phyloP scores from a whole-genome alignment of 495 filamentous ascomycete species.

The Aspergillus carlsbadensis region DNA sequence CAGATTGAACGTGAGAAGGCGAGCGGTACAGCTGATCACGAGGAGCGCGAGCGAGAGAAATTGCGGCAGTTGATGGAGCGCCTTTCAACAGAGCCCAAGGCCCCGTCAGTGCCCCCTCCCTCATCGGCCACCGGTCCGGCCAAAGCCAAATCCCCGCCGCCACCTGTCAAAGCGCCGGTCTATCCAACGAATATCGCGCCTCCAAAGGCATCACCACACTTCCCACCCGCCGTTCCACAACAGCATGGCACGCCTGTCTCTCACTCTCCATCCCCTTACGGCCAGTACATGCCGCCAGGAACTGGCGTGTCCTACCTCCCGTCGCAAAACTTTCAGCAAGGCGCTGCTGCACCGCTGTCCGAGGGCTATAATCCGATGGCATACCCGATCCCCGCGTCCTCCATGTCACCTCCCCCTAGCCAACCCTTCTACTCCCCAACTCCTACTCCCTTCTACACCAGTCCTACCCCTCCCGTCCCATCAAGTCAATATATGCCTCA shows the following conservation, averaged over 20 bases:
- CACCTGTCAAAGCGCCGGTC: constrained; percentile 38
- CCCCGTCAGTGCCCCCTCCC: constrained; percentile 41
- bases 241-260: constrained; percentile 33
- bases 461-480: constrained; percentile 36
- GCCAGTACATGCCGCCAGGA: constrained; percentile 35
- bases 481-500: constrained; percentile 58
- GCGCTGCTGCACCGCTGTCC: constrained; percentile 43
- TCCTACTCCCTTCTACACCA: constrained; percentile 37
- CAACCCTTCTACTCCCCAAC: constrained; percentile 45
- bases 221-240: constrained; percentile 39
- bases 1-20: constrained; percentile 82
- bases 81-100: constrained; percentile 73
- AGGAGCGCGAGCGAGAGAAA: constrained; percentile 81
- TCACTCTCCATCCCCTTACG: constrained; percentile 44
- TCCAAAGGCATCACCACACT: constrained; percentile 46
- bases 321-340: constrained; percentile 47
- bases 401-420: constrained; percentile 44
- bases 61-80: constrained; percentile 91
- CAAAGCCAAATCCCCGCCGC: constrained; percentile 44
- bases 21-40: constrained; percentile 66
- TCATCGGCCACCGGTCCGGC: constrained; percentile 40
- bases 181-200: constrained; percentile 38
- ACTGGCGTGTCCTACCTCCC: constrained; percentile 30
- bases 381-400: constrained; percentile 47
- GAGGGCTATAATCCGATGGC: constrained; percentile 57